phyloP scores from a whole-genome alignment of 352 stramenopile genomes.

The Elongisporangium anandrum region DNA sequence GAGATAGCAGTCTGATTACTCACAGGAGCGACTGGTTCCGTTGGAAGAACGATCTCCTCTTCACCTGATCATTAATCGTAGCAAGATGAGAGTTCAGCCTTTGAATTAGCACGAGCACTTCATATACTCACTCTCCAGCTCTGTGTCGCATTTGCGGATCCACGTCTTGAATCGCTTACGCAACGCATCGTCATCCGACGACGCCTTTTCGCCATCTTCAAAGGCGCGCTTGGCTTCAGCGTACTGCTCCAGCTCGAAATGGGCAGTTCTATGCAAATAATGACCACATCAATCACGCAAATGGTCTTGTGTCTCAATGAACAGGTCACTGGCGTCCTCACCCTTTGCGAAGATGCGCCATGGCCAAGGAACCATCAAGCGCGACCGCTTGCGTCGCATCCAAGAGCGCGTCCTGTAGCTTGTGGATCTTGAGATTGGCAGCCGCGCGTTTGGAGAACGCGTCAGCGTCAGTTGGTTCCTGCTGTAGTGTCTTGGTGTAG shows the following conservation, averaged over 20 bases:
- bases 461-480: constrained; percentile 37
- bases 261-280: constrained; percentile 40
- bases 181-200: constrained; percentile 25
- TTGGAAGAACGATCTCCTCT: constrained; percentile 18
- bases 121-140: constrained; percentile 53
- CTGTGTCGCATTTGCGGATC: constrained; percentile 86
- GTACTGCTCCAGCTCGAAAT: constrained; percentile 83
- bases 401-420: constrained; percentile 39
- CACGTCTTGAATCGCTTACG: constrained; percentile 72
- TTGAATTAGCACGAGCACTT: constrained; percentile 1
- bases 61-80: constrained; percentile 8
- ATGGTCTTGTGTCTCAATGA: neutral
- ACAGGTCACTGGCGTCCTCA: constrained; percentile 11
- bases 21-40: constrained; percentile 11
- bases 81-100: neutral
- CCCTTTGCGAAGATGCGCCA: constrained; percentile 74
- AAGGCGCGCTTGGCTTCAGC: constrained; percentile 61
- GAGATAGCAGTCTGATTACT: constrained; percentile 15
- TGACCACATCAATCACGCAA: neutral
- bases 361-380: constrained; percentile 40
- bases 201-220: constrained; percentile 32
- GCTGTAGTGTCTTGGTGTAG: constrained; percentile 46
- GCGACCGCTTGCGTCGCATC: constrained; percentile 49
- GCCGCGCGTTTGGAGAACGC: constrained; percentile 65
- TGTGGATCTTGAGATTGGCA: constrained; percentile 63